Percentiles rank a stretch among this genome's conserved stretches.
Conservation (phyloP, 192 early-diverging fungal species). For the Podochytrium sp. region DNA sequence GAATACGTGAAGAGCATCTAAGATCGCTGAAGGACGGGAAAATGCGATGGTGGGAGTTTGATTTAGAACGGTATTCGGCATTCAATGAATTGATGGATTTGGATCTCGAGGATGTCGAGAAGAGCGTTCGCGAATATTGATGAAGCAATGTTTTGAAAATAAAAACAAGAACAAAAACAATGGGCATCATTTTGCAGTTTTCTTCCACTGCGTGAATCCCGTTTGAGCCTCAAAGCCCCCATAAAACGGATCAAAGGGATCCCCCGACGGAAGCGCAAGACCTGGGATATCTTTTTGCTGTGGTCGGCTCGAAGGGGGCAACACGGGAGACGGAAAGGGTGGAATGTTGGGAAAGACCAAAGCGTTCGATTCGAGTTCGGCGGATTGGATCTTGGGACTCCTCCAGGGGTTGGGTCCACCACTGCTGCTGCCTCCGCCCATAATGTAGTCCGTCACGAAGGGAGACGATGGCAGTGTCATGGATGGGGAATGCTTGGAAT, state of each 20-base stretch:
- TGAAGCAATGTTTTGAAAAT: background rate
- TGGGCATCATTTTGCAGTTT: background rate
- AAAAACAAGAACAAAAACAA: no score
- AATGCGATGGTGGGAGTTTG: constrained; percentile 24
- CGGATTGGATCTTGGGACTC: background rate
- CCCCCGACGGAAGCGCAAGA: background rate
- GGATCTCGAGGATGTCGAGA: background rate
- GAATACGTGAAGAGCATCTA: background rate
- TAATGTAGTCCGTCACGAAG: no score
- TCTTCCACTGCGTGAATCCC: background rate
- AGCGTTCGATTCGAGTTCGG: no score
- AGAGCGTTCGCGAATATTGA: constrained; percentile 1
- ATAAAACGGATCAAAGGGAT: background rate
- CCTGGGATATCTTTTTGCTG: background rate
- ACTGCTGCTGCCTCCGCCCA: no score
- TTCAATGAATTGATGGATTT: constrained; percentile 7
- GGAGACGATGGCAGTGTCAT: constrained; percentile 10
- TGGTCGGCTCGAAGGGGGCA: background rate
- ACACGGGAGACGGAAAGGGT: background rate
- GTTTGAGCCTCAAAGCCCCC: background rate
- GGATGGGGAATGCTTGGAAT: constrained; percentile 1
- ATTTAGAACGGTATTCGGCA: background rate
- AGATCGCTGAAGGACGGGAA: constrained; percentile 5
- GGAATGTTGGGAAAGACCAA: background rate
- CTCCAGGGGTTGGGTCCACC: no score